Percentiles rank a stretch among this genome's conserved stretches.
Conservation (phyloP, 2,329 filamentous ascomycete genomes). For the Alternaria dauci region DNA sequence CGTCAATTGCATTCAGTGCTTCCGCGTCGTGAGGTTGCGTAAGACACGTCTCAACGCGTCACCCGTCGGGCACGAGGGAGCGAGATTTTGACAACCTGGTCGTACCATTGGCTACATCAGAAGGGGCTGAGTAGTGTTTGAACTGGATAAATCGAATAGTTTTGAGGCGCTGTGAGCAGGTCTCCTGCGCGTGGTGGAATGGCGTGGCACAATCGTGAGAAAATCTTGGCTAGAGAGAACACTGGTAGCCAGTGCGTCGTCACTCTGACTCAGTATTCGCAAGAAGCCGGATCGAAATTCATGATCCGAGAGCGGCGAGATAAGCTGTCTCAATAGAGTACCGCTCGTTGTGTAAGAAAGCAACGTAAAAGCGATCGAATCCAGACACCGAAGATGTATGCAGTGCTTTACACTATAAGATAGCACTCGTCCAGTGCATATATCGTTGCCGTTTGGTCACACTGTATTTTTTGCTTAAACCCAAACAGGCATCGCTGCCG, state of each 20-base stretch:
- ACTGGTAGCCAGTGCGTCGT: neutral
- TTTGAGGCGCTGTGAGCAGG: slow-evolving; percentile 3
- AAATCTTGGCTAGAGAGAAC: neutral
- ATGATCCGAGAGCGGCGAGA: neutral
- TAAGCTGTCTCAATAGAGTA: neutral
- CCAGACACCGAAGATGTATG: neutral
- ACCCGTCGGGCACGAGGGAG: slow-evolving; percentile 18
- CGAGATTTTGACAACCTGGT: slow-evolving; percentile 40
- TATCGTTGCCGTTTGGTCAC: neutral
- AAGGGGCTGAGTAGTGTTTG: neutral
- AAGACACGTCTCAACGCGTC: slow-evolving; percentile 10
- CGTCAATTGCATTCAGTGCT: slow-evolving; percentile 5
- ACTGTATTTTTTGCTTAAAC: neutral
- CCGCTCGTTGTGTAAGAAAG: neutral
- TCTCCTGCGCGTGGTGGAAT: slow-evolving; percentile 4
- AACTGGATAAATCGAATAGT: slow-evolving; percentile 7
- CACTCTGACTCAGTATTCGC: neutral
- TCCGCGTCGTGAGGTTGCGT: slow-evolving; percentile 6
- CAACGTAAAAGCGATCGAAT: neutral
- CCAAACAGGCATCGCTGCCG: neutral
- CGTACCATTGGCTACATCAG: slow-evolving; percentile 21
- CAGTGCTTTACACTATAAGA: neutral
- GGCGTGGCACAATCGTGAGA: slow-evolving; percentile 8
- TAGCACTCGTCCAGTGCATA: neutral
- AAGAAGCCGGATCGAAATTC: neutral